These are phyloP conservation scores for Pseudocercospora fijiensis DNA, from an alignment of 2,329 filamentous ascomycete species.

Conservation along the genomic window DNA sequence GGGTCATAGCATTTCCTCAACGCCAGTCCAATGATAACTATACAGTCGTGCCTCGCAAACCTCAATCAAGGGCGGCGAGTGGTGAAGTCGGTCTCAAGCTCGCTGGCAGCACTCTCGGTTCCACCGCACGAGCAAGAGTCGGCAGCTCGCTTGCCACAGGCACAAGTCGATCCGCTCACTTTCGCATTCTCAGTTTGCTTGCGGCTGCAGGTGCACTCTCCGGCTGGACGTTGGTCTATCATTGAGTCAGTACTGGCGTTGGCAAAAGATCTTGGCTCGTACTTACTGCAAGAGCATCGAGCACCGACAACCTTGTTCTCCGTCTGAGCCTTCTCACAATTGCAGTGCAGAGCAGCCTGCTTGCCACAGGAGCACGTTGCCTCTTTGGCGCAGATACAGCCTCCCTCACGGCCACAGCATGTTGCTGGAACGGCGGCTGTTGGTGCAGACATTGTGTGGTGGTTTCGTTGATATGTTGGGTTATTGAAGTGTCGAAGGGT, in stretches of 20 bases:
- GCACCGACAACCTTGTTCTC: constrained; percentile 75
- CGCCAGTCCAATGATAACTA: background rate
- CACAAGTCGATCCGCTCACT: constrained; percentile 62
- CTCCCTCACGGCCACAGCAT: constrained; percentile 59
- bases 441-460: constrained; percentile 43
- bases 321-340: constrained; percentile 69
- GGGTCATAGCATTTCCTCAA: background rate
- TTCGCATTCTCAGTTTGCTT: constrained; percentile 67
- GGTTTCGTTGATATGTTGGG: constrained; percentile 5
- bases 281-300: constrained; percentile 76
- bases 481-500: background rate
- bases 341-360: constrained; percentile 81
- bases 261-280: background rate
- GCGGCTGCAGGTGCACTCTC: constrained; percentile 78
- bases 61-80: constrained; percentile 12
- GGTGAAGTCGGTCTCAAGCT: constrained; percentile 25
- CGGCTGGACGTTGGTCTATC: constrained; percentile 68
- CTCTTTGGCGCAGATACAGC: constrained; percentile 51
- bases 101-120: constrained; percentile 14
- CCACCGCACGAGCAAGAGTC: constrained; percentile 23
- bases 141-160: constrained; percentile 66
- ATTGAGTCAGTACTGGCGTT: constrained; percentile 2
- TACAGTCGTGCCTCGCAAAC: background rate
- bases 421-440: constrained; percentile 49
- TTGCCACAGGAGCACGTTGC: constrained; percentile 72